A percentile compares a stretch with the other conserved stretches of the same genome.
These are phyloP conservation scores for Coffea canephora DNA, from an alignment of 257 asterid genomes.

Conservation along the genomic window DNA sequence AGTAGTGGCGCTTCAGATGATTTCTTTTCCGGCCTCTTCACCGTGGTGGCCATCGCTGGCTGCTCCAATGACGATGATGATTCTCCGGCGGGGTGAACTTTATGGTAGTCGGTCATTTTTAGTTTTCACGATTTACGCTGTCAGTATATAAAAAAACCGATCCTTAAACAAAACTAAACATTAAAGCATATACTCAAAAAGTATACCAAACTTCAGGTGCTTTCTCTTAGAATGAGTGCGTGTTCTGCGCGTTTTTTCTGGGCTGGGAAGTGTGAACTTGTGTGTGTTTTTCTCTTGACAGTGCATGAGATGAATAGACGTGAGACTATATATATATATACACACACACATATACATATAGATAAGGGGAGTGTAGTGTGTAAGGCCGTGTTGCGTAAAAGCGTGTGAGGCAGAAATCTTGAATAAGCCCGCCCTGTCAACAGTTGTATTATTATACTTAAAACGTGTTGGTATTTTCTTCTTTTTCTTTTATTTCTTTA, in stretches of 20 bases:
- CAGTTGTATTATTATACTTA: not conserved
- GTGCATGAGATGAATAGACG: not conserved
- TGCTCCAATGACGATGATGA: not conserved
- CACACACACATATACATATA: not conserved
- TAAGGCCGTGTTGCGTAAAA: not conserved
- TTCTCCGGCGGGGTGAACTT: constrained; percentile 8
- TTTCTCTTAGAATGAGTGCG: not conserved
- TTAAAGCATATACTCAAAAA: no score
- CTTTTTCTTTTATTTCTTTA: no score
- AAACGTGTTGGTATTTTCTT: not conserved
- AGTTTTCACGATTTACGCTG: no score
- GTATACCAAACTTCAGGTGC: no score
- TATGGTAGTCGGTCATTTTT: constrained; percentile 12
- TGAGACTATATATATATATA: no score
- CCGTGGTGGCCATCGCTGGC: not conserved
- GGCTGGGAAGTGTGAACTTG: not conserved
- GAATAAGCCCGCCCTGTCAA: not conserved
- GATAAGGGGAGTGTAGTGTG: not conserved
- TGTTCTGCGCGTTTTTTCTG: not conserved
- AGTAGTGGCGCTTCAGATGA: not conserved
- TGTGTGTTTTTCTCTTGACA: not conserved
- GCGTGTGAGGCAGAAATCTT: not conserved
- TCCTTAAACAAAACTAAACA: no score
- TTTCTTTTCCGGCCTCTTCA: not conserved
- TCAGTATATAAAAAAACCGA: no score